phyloP scores from a whole-genome alignment of 225 moss, liverwort and hornwort genomes.

The Asterella californica region DNA sequence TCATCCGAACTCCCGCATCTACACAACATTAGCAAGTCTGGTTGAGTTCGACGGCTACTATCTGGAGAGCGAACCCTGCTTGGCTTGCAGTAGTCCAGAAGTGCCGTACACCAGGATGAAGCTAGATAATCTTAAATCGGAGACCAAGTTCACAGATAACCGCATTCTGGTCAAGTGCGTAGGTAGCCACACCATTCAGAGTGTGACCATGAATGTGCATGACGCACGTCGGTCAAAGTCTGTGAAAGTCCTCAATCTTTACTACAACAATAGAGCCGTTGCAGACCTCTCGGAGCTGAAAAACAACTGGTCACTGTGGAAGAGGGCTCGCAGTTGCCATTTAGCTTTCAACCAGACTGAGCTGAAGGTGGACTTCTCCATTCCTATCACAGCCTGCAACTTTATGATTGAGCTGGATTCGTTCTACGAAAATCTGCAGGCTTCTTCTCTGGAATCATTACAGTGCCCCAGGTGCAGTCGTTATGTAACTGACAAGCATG shows the following conservation, averaged over 20 bases:
- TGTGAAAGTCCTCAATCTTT: slow-evolving; percentile 87
- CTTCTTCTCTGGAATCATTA: slow-evolving; percentile 86
- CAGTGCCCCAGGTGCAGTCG: slow-evolving; percentile 99
- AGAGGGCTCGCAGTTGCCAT: slow-evolving; percentile 90
- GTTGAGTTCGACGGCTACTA: slow-evolving; percentile 99
- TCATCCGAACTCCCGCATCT: slow-evolving; percentile 96
- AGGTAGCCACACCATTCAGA: slow-evolving; percentile 98
- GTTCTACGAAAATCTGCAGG: slow-evolving; percentile 99
- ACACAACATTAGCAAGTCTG: slow-evolving; percentile 84
- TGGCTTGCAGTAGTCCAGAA: slow-evolving; percentile 99
- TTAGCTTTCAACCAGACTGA: slow-evolving; percentile 92
- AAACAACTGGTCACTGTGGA: slow-evolving; percentile 97
- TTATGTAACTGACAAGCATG: slow-evolving; percentile 99
- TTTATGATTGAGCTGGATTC: slow-evolving; percentile 99
- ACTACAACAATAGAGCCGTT: slow-evolving; percentile 96
- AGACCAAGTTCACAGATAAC: slow-evolving; percentile 96
- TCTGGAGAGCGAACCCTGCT: slow-evolving; percentile 96
- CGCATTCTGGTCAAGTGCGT: slow-evolving; percentile 97
- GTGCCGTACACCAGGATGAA: slow-evolving; percentile 94
- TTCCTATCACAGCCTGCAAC: slow-evolving; percentile 98
- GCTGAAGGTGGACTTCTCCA: slow-evolving; percentile 93
- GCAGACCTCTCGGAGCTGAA: slow-evolving; percentile 98
- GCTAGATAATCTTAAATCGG: slow-evolving; percentile 92
- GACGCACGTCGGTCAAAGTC: slow-evolving; percentile 98
- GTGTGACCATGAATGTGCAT: slow-evolving; percentile 99